Base-by-base conservation (phyloP, 2,329 filamentous ascomycete species). In the Herpotrichia juniperi region DNA sequence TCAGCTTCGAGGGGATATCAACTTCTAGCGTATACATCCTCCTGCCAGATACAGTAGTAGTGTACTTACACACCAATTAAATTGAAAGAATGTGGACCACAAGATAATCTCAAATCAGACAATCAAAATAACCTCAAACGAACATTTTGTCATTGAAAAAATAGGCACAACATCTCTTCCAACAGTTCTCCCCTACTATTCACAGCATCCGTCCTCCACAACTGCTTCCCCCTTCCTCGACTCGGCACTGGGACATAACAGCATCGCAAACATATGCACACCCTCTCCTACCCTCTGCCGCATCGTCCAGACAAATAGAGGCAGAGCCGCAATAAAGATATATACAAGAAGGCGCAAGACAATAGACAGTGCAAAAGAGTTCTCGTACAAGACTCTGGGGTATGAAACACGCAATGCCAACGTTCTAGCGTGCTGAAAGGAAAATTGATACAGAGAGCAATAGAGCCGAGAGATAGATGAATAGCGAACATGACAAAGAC, bases 341-440 rank as follows among this genome's bases (percentile, higher is more conserved):
- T 37, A 46, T 46, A 46, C 43, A 46, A 34, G 31, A 34, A 19
- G 34, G 6, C 43, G 8, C 8, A 37, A 30, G 4, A 32, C n/a
- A 32, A n/a, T 24, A 46, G 10, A 24, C 7, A 19, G n/a, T 16
- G 5, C 12, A 19, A 35, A 35, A 17, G 25, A 16, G 17, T 7
- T 26, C n/a, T 22, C 17, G 28, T 17, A 17, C 17, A 6, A 7
- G 12, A 32, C 32, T 17, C 24, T n/a, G 22, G 46, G 46, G 46
- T 49, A 49, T 49, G 35, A 43, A 42, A 42, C 46, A 49, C 46
- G 46, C 46, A 40, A 12, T 19, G 22, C 21, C 10, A 34, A 37
- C 46, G 43, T 11, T 49, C 35, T 49, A 14, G 46, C 46, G 46
- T 49, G 46, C 46, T 12, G 46, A 26, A 17, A 12, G 30, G 9